These are phyloP conservation scores for Chalara sp. DNA, from an alignment of 2,329 filamentous ascomycete species.

Conservation along the genomic window DNA sequence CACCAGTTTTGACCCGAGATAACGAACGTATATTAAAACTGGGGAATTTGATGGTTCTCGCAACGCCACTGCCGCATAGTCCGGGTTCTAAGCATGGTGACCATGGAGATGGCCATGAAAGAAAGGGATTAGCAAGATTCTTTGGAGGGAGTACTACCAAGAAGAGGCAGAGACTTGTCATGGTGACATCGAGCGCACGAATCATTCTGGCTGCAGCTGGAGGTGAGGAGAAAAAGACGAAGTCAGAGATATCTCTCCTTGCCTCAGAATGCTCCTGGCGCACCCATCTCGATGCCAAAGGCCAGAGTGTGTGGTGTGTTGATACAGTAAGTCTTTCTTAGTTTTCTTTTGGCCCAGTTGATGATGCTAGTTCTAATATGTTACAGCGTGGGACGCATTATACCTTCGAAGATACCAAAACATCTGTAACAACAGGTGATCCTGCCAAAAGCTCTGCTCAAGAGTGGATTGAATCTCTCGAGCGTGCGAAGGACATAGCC, in stretches of 20 bases:
- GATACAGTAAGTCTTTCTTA: constrained; percentile 67
- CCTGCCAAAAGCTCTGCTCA: constrained; percentile 64
- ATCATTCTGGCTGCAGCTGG: constrained; percentile 86
- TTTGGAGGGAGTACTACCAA: constrained; percentile 89
- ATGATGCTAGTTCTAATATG: constrained; percentile 7
- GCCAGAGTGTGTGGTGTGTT: constrained; percentile 80
- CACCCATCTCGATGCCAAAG: constrained; percentile 78
- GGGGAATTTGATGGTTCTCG: constrained; percentile 81
- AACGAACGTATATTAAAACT: constrained; percentile 95
- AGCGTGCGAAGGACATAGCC: constrained; percentile 80
- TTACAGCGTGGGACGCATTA: constrained; percentile 73
- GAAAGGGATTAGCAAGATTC: constrained; percentile 89
- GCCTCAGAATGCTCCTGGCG: constrained; percentile 70
- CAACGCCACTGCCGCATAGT: constrained; percentile 69
- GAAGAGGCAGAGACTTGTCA: constrained; percentile 86
- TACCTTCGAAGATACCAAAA: constrained; percentile 89
- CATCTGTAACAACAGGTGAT: constrained; percentile 51
- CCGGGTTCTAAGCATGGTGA: constrained; percentile 60
- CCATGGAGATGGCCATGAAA: constrained; percentile 69
- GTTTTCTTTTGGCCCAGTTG: not conserved
- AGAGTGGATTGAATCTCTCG: constrained; percentile 88
- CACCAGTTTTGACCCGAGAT: constrained; percentile 79
- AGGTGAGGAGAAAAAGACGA: constrained; percentile 92
- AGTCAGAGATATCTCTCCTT: constrained; percentile 83
- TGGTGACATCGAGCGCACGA: constrained; percentile 87